phyloP scores from a whole-genome alignment of 176 grass and related monocot species.

The Eleusine coracana region DNA sequence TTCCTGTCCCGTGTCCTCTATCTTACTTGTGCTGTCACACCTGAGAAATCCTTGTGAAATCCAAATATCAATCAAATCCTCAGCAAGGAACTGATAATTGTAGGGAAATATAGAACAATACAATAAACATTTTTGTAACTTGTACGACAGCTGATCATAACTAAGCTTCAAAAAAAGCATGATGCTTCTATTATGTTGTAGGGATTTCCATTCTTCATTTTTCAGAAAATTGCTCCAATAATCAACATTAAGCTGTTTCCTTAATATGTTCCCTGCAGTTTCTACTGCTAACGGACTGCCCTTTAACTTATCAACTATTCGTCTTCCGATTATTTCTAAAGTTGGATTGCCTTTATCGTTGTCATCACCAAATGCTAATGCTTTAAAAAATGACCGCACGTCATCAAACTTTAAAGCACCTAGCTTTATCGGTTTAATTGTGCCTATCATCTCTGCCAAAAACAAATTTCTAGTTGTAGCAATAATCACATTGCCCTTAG shows the following conservation, averaged over 20 bases:
- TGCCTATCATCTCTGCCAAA: slow-evolving; percentile 31
- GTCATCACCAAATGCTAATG: slow-evolving; percentile 49
- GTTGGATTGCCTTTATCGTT: not conserved
- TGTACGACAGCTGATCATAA: slow-evolving; percentile 30
- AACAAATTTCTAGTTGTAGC: slow-evolving; percentile 30
- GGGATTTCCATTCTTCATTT: slow-evolving; percentile 45
- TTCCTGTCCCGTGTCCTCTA: slow-evolving; percentile 40
- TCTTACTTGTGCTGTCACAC: not conserved
- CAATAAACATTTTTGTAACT: slow-evolving; percentile 33
- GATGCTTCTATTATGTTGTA: slow-evolving; percentile 11
- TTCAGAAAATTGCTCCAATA: slow-evolving; percentile 41
- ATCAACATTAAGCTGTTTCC: not conserved
- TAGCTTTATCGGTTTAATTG: not conserved
- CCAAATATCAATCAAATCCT: slow-evolving; percentile 13
- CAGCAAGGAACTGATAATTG: not conserved
- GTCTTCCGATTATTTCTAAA: not conserved
- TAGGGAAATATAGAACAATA: slow-evolving; percentile 24
- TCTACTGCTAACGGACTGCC: slow-evolving; percentile 45
- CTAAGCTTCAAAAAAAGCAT: slow-evolving; percentile 39
- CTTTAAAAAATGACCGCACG: slow-evolving; percentile 27
- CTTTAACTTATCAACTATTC: slow-evolving; percentile 24
- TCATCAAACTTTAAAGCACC: not conserved
- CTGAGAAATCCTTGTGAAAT: slow-evolving; percentile 55
- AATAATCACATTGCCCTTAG: slow-evolving; percentile 19
- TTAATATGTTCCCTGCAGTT: slow-evolving; percentile 28